Evolutionary conservation across 306 rosid species (phyloP).

Genomic region (Mimosa pudica): DNA sequence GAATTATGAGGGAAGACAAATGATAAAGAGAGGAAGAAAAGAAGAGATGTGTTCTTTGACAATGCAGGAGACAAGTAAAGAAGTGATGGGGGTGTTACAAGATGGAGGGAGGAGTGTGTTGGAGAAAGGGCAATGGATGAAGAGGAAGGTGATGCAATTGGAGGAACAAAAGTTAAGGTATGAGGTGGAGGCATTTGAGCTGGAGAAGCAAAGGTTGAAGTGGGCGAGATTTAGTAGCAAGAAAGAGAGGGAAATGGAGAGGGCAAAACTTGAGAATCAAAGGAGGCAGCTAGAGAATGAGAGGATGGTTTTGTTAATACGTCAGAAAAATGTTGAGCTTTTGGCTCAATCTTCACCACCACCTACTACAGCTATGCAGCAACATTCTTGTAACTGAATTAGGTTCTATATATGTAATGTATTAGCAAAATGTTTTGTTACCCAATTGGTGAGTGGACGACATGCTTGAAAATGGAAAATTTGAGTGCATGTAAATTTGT

Average conservation of each 20-base stretch:
- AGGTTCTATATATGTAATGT: background rate
- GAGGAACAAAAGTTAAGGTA: constrained; percentile 66
- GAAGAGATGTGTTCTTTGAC: constrained; percentile 24
- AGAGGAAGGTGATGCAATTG: constrained; percentile 50
- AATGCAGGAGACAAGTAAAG: constrained; percentile 53
- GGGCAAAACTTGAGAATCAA: constrained; percentile 70
- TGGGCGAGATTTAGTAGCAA: constrained; percentile 80
- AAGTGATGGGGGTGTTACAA: constrained; percentile 57
- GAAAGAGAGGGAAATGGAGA: constrained; percentile 93
- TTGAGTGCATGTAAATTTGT: background rate
- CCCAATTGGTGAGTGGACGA: background rate
- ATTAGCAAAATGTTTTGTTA: background rate
- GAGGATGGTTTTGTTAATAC: constrained; percentile 67
- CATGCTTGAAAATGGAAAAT: background rate
- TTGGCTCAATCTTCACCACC: constrained; percentile 41
- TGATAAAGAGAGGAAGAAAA: constrained; percentile 52
- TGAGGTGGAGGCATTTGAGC: constrained; percentile 57
- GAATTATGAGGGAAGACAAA: constrained; percentile 42
- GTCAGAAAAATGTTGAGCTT: constrained; percentile 71
- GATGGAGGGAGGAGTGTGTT: constrained; percentile 61
- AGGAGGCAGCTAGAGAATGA: constrained; percentile 65
- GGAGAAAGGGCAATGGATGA: constrained; percentile 94
- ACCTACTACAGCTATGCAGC: constrained; percentile 36
- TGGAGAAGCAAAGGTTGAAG: constrained; percentile 81
- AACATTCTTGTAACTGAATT: constrained; percentile 49